Conservation (phyloP, 208 protist species). For the Balamuthia mandrillaris region DNA sequence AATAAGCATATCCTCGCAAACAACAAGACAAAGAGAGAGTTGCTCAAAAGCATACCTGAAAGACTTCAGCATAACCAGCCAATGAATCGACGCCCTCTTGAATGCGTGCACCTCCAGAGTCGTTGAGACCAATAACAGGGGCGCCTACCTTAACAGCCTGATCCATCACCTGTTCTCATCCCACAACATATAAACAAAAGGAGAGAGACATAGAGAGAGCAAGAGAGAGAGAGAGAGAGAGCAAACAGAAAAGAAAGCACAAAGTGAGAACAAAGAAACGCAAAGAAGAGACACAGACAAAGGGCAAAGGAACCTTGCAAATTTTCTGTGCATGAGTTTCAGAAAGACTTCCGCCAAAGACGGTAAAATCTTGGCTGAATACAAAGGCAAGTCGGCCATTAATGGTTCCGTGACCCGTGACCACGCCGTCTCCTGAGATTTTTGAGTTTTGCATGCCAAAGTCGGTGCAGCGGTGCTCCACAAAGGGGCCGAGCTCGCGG, state of each 20-base stretch:
- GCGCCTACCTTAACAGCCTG: conserved; percentile 86
- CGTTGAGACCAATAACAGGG: conserved; percentile 93
- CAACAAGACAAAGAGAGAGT: not conserved
- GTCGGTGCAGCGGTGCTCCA: conserved; percentile 85
- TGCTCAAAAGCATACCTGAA: conserved; percentile 52
- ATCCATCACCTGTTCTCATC: conserved; percentile 83
- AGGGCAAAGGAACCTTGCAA: conserved; percentile 71
- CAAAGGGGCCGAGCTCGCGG: conserved; percentile 84
- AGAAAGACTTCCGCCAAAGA: conserved; percentile 89
- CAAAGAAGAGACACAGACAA: not conserved
- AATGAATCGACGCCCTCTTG: conserved; percentile 89
- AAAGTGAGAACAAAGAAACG: not conserved
- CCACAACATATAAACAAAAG: not conserved
- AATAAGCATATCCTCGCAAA: not conserved
- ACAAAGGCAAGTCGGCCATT: conserved; percentile 89
- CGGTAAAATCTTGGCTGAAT: conserved; percentile 92
- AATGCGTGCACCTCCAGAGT: conserved; percentile 93
- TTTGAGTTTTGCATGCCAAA: conserved; percentile 86
- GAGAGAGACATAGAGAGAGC: not conserved
- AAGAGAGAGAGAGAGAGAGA: not conserved
- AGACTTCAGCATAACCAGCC: conserved; percentile 91
- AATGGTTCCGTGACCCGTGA: conserved; percentile 87
- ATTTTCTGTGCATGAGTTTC: conserved; percentile 90
- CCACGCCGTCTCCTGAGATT: conserved; percentile 85
- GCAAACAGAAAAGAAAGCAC: not conserved